Base-by-base conservation (phyloP, 768 basidiomycete genomes). In the Auriculariales sp. region DNA sequence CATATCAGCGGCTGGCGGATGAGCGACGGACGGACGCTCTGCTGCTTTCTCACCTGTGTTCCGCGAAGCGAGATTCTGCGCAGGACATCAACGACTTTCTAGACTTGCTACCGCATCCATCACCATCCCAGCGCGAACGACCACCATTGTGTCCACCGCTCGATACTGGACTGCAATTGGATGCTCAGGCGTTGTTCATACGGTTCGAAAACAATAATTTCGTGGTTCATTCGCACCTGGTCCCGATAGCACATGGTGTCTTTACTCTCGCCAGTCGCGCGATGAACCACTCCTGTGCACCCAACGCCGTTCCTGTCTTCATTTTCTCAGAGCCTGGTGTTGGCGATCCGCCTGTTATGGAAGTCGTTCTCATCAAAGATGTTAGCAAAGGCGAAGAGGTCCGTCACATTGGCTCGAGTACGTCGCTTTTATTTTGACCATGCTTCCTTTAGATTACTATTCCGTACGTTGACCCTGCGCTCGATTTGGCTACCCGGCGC, bases 151-250 rank as follows among this genome's bases (percentile, higher is more conserved):
- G 33, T 2, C 55, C 55, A 3, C 44, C 54, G 9, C n/a, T n/a
- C n/a, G n/a, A n/a, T n/a, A 33, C 50, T 19, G 44, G 48, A 10
- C 32, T 17, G 9, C 15, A 24, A 12, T 12, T 30, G 17, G 10
- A 33, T 24, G 49, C 63, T 28, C 47, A 57, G 3, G 62, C 62
- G 0, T 49, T 83, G 1, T 79, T 76, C 58, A 56, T 68, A 4
- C 76, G 83, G 39, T 88, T 83, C 55, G 76, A 76, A 34, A 89
- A 86, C 66, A 90, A 89, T 62, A 87, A 90, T 57, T 89, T 87
- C 61, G 71, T 78, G 9, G 65, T 89, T 22, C 81, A 86, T 57
- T 81, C 79, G 2, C 82, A 86, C 66, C 66, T 88, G 33, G 74
- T 66, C 14, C 72, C 80, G 1, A 67, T 81, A 57, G 87, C 76